Evolutionary conservation across 495 filamentous ascomycete species (phyloP).

Genomic region (Emericellopsis terricola): DNA sequence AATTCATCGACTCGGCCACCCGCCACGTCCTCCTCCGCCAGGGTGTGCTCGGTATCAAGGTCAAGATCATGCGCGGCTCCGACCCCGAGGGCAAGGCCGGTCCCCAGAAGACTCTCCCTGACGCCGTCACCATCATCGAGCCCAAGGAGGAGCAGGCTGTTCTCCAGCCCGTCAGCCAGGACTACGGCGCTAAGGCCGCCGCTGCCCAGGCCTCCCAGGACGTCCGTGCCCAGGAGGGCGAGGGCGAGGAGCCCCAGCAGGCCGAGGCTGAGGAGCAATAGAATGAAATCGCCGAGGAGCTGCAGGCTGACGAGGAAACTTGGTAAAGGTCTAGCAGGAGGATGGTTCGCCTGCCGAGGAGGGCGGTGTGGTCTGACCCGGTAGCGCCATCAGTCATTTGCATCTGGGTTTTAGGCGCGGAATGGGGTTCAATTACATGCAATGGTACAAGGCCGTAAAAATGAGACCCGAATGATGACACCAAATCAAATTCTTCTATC

Average conservation of each 20-base stretch:
- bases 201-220: conserved; percentile 54
- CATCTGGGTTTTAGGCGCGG: neutral
- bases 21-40: conserved; percentile 98
- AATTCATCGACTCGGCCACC: conserved; percentile 97
- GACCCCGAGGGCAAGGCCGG: conserved; percentile 99
- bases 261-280: conserved; percentile 33
- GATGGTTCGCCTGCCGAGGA: neutral
- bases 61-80: conserved; percentile 99
- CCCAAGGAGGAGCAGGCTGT: conserved; percentile 96
- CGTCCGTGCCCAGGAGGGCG: conserved; percentile 53
- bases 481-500: neutral
- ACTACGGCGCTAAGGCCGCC: conserved; percentile 93
- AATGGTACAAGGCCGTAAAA: neutral
- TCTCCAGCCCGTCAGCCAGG: conserved; percentile 84
- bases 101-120: conserved; percentile 87
- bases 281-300: conserved; percentile 5
- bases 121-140: conserved; percentile 98
- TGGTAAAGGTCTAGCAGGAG: neutral
- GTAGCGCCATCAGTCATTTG: neutral
- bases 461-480: neutral
- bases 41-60: conserved; percentile 99
- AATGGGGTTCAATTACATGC: neutral
- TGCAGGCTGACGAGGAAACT: neutral
- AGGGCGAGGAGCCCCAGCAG: conserved; percentile 30
- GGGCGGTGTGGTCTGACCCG: neutral